A percentile compares a stretch with the other conserved stretches of the same genome.
phyloP scores from a whole-genome alignment of 306 rosid genomes.

The Benincasa hispida region DNA sequence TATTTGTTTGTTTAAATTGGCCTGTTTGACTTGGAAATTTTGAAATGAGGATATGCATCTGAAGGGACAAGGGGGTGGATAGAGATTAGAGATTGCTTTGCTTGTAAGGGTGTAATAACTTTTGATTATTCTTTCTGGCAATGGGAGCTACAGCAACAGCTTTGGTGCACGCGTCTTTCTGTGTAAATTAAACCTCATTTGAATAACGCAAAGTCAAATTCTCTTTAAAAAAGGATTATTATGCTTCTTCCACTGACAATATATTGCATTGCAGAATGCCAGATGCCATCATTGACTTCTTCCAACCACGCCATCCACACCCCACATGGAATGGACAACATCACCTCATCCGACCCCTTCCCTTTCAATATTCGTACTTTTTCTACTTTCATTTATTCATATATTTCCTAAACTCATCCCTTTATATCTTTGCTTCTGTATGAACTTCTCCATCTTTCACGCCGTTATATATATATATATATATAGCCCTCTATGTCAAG shows the following conservation, averaged over 20 bases:
- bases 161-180: not conserved
- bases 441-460: not conserved
- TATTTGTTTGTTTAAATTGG: not conserved
- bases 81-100: not conserved
- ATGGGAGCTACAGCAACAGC: not conserved
- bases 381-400: not conserved
- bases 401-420: not conserved
- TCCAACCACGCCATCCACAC: not conserved
- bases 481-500: not conserved
- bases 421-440: not conserved
- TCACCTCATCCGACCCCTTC: not conserved
- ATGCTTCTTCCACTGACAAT: slow-evolving; percentile 1
- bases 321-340: not conserved
- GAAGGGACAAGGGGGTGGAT: not conserved
- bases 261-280: not conserved
- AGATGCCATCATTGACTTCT: slow-evolving; percentile 1
- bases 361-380: not conserved
- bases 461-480: not conserved
- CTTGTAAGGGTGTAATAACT: not conserved
- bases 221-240: not conserved
- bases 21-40: not conserved
- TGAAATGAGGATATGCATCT: not conserved
- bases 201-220: not conserved
- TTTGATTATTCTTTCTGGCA: not conserved
- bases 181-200: not conserved